Evolutionary conservation across 2,329 filamentous ascomycete genomes (phyloP).

Genomic region (Aspergillus jensenii): DNA sequence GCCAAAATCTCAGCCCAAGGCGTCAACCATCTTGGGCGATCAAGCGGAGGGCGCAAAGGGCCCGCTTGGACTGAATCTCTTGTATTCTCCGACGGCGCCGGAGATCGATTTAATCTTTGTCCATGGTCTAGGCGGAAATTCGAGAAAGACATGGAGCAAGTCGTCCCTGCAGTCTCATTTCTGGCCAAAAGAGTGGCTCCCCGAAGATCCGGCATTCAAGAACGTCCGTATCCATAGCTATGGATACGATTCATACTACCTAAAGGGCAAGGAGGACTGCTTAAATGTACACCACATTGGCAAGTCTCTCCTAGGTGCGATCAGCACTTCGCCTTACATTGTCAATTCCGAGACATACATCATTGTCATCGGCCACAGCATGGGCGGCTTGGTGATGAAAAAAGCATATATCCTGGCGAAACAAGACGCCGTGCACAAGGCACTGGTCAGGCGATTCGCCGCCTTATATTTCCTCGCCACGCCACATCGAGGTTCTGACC

Average conservation of each 20-base stretch:
- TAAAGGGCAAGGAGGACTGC: neutral
- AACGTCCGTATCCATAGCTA: constrained; percentile 25
- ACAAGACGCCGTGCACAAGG: constrained; percentile 16
- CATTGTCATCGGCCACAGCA: constrained; percentile 48
- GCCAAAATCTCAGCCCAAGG: no score
- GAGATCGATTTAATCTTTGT: constrained; percentile 24
- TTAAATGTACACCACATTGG: constrained; percentile 26
- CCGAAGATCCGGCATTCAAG: constrained; percentile 24
- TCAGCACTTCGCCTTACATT: constrained; percentile 20
- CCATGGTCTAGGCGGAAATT: constrained; percentile 29
- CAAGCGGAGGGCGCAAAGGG: neutral
- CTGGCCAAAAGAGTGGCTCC: constrained; percentile 45
- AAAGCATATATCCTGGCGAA: constrained; percentile 27
- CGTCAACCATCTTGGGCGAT: no score
- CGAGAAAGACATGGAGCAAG: constrained; percentile 41
- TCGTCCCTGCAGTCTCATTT: constrained; percentile 30
- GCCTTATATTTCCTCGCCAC: constrained; percentile 30
- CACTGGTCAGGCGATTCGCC: constrained; percentile 13
- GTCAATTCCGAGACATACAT: constrained; percentile 26
- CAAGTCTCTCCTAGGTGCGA: constrained; percentile 23
- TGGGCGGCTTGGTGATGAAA: constrained; percentile 46
- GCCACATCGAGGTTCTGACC: constrained; percentile 29
- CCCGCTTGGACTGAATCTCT: constrained; percentile 17
- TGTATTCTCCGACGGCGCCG: neutral
- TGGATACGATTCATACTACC: constrained; percentile 26